Base-by-base conservation (phyloP, 2,329 filamentous ascomycete genomes). In the Aureobasidium lini region DNA sequence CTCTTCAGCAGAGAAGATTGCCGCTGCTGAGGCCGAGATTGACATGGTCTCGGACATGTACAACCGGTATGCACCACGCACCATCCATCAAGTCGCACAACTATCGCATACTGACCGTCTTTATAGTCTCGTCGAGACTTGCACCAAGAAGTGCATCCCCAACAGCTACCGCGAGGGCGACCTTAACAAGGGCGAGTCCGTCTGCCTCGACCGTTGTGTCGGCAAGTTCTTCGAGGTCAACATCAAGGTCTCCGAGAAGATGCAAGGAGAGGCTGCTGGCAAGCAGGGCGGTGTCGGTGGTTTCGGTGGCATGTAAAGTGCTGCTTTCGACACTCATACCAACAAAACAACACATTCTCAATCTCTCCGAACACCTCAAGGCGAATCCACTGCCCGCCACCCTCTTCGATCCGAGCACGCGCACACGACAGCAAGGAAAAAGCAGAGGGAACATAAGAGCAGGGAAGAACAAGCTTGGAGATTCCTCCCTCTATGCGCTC, bases 161-260 rank as follows among this genome's bases (percentile, higher is more conserved):
- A 81, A 79, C 70, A 86, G 93, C 69, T 99, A 97, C 84, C 90
- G 91, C 74, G 94, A 99, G 80, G 85, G 84, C 74, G 93, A 99
- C 69, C 86, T 99, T 70, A 96, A 96, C 84, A 99, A 99, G 81
- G 95, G 92, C 81, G 94, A 99, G 78, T 91, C 88, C 67, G 94
- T 99, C 68, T 99, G 95, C 80, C 86, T 99, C 68, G 94, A 99
- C 79, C 90, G 94, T 71, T 99, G 95, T 78, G 89, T 95, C 61
- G 84, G 89, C 72, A 99, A 99, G 81, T 99, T 97, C 81, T 96
- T 99, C 78, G 93, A 97, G 69, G 92, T 96, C 70, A 95, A 96
- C 75, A 86, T 96, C 81, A 97, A 96, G 81, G 90, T 97, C 62
- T 93, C 89, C 70, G 92, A 97, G 78, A 90, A 95, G 78, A 91